Percentiles rank a stretch among this genome's conserved stretches.
phyloP scores from a whole-genome alignment of 495 filamentous ascomycete genomes.

The Neurospora sp. region DNA sequence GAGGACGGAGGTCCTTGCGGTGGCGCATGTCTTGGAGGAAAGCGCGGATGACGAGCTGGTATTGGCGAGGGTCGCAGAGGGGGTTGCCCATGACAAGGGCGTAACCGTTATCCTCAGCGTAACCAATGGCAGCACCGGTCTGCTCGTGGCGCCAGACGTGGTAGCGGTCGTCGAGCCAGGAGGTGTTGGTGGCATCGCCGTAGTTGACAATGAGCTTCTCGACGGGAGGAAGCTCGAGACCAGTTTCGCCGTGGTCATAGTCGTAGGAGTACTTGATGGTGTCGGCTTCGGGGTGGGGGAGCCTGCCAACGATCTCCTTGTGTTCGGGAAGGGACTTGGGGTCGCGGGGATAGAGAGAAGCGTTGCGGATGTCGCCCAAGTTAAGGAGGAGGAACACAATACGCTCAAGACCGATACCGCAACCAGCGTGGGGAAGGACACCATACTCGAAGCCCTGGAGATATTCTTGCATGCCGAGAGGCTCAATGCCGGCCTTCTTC shows the following conservation, averaged over 20 bases:
- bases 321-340: conserved; percentile 65
- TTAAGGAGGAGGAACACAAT: conserved; percentile 74
- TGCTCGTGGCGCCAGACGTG: conserved; percentile 67
- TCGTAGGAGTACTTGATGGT: conserved; percentile 49
- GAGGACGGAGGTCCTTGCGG: conserved; percentile 58
- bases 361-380: conserved; percentile 80
- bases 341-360: conserved; percentile 75
- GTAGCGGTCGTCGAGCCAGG: conserved; percentile 75
- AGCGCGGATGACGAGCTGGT: conserved; percentile 53
- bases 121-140: conserved; percentile 73
- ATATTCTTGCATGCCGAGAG: conserved; percentile 72
- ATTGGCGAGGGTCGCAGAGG: conserved; percentile 63
- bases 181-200: conserved; percentile 78
- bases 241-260: conserved; percentile 26
- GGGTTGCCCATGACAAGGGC: conserved; percentile 75
- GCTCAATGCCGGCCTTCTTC: conserved; percentile 63
- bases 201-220: conserved; percentile 83
- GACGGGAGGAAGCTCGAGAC: conserved; percentile 54
- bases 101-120: conserved; percentile 59
- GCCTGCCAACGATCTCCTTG: conserved; percentile 28
- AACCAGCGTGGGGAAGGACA: conserved; percentile 81
- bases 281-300: conserved; percentile 71
- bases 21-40: conserved; percentile 67
- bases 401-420: conserved; percentile 83
- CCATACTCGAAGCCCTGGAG: conserved; percentile 81